Evolutionary conservation across 1,284 basidiomycete genomes (phyloP), one percentile per base, ranked within the genome.

Genomic region (Xerocomus amazonicus): DNA sequence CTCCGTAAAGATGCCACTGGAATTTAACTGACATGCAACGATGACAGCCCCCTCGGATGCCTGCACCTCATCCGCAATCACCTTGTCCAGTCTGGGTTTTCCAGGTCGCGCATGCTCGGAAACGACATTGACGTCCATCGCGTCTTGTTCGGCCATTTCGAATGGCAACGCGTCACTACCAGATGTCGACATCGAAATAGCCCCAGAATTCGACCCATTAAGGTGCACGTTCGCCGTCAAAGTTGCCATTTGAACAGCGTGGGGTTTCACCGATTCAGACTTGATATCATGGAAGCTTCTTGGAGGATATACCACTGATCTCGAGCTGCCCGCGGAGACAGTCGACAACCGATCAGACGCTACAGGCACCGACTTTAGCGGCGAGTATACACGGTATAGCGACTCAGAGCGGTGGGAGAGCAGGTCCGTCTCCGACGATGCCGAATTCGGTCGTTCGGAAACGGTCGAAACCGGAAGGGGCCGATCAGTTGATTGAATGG

Each of bases 61-160:
- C 43, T 78, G 73, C 5, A 87, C 77, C 64, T 91, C 90, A 48
- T 87, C 83, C 12, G 75, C 73, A 14, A 92, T 63, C 40, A 91
- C 79, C 42, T 75, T 70, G 43, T 82, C 78, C 42, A 91, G 65
- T 57, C 79, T 83, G n/a, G 91, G 90, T 59, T 84, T 82, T 0
- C 91, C 91, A 1, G 81, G 78, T 38, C 81, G 73, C 9, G 85
- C 85, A 48, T 81, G 73, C 67, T 92, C 90, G 9, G 85, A 76
- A 35, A 92, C 72, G 14, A 80, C 62, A 19, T 74, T 74, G 56
- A 91, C 74, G 54, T 92, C 90, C 10, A 73, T 70, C 56, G 83
- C 75, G 63, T 94, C 91, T 42, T 75, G 71, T 36, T 78, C 76
- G 55, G 85, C 81, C 48, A 91, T 70, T 61, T 81, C 77, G 16